A percentile compares a stretch with the other conserved stretches of the same genome.
These are phyloP conservation scores for Rhodamnia rubescens DNA, from an alignment of 345 rosid species.

Conservation along the genomic window DNA sequence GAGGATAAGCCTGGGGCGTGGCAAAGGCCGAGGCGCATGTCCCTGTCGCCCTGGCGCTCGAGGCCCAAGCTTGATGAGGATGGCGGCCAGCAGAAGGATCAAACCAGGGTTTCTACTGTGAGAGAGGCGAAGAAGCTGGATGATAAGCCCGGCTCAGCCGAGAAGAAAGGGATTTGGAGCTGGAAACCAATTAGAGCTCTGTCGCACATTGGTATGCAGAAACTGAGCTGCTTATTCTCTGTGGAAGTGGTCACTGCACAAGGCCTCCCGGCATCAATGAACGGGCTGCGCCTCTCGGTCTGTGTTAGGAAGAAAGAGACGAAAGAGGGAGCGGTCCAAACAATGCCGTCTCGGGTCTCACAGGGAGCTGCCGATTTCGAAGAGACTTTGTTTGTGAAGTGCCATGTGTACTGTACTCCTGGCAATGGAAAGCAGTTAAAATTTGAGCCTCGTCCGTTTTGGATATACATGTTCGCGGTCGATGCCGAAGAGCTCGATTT, in stretches of 20 bases:
- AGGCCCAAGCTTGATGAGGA: slow-evolving; percentile 52
- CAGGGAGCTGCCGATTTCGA: slow-evolving; percentile 91
- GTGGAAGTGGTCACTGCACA: slow-evolving; percentile 79
- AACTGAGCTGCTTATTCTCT: slow-evolving; percentile 76
- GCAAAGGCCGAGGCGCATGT: slow-evolving; percentile 55
- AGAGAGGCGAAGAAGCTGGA: slow-evolving; percentile 16
- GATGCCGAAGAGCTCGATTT: slow-evolving; percentile 84
- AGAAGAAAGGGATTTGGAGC: slow-evolving; percentile 75
- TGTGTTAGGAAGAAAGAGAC: slow-evolving; percentile 79
- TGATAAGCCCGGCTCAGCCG: slow-evolving; percentile 12
- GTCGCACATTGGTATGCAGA: slow-evolving; percentile 75
- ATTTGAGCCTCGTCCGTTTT: slow-evolving; percentile 79
- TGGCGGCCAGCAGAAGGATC: slow-evolving; percentile 10
- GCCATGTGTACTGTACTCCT: slow-evolving; percentile 60
- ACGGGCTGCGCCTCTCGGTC: slow-evolving; percentile 82
- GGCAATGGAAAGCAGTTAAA: slow-evolving; percentile 46
- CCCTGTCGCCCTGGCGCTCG: slow-evolving; percentile 89
- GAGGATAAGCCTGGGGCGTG: slow-evolving; percentile 16
- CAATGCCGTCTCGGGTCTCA: slow-evolving; percentile 88
- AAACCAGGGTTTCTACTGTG: background rate
- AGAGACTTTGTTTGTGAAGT: slow-evolving; percentile 71
- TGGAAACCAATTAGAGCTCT: slow-evolving; percentile 94
- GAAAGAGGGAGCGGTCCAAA: slow-evolving; percentile 73
- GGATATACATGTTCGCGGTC: slow-evolving; percentile 54
- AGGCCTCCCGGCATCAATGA: slow-evolving; percentile 85